Conservation (phyloP, 192 early-diverging fungal genomes). For the Coemansia umbellata region DNA sequence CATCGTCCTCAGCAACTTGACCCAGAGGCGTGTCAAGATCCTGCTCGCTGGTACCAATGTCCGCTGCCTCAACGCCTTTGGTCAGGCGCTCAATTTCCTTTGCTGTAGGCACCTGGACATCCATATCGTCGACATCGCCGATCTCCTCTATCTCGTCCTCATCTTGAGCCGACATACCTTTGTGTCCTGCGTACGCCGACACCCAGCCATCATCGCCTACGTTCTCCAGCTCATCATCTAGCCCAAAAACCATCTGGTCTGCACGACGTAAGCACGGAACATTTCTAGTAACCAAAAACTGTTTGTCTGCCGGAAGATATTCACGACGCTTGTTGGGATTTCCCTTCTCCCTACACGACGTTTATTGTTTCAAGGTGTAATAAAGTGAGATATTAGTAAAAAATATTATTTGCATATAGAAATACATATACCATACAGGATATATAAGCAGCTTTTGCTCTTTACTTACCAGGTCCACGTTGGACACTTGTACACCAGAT, state of each 20-base stretch:
- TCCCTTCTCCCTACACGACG: conserved; percentile 56
- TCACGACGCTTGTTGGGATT: conserved; percentile 74
- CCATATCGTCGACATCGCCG: conserved; percentile 36
- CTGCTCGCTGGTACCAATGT: conserved; percentile 37
- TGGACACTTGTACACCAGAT: conserved; percentile 96
- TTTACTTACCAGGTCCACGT: conserved; percentile 84
- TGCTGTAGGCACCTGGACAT: conserved; percentile 45
- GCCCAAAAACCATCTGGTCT: conserved; percentile 40
- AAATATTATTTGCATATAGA: no score
- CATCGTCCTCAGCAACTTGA: conserved; percentile 50
- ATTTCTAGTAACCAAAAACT: conserved; percentile 93
- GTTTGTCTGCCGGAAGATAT: conserved; percentile 81
- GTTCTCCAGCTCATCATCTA: conserved; percentile 54
- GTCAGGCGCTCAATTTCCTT: conserved; percentile 57
- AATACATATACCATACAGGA: no score
- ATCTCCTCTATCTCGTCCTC: conserved; percentile 59
- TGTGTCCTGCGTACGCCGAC: conserved; percentile 68
- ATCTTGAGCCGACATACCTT: conserved; percentile 32
- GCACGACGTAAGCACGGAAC: conserved; percentile 89
- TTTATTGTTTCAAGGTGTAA: no score
- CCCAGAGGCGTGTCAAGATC: conserved; percentile 46
- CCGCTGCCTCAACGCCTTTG: conserved; percentile 64
- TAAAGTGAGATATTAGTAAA: no score
- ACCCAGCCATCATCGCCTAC: conserved; percentile 80
- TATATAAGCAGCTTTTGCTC: no score